Evolutionary conservation across 306 rosid species (phyloP).

Genomic region (Vigna unguiculata): DNA sequence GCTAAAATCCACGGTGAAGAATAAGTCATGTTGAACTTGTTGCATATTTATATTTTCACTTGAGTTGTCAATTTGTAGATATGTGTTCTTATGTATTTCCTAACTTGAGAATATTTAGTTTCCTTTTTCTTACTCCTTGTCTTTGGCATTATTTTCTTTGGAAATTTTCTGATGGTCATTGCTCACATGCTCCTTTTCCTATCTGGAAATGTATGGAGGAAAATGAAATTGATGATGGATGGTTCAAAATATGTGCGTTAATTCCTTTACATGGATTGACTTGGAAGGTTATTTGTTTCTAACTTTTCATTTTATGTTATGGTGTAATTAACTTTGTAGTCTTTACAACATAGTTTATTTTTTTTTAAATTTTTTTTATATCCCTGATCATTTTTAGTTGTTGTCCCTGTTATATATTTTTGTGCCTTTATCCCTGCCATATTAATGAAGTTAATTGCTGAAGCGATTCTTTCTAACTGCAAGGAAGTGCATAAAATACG

Average conservation of each 20-base stretch:
- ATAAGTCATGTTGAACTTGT: conserved; percentile 49
- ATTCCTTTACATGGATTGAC: not conserved
- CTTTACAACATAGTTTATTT: not conserved
- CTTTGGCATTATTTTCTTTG: not conserved
- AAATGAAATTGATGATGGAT: conserved; percentile 10
- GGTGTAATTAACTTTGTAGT: not conserved
- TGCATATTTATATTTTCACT: conserved; percentile 33
- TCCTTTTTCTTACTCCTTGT: not conserved
- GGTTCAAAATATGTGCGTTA: not conserved
- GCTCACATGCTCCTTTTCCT: not conserved
- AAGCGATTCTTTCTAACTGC: too few relatives aligned
- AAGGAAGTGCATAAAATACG: too few relatives aligned
- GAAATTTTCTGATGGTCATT: not conserved
- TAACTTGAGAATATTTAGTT: conserved; percentile 1
- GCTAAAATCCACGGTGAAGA: conserved; percentile 48
- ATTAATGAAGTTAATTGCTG: too few relatives aligned
- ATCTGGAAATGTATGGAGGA: not conserved
- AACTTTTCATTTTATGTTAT: not conserved
- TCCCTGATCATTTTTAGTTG: not conserved
- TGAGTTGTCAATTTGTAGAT: conserved; percentile 30
- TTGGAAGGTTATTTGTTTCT: not conserved
- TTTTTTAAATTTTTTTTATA: not conserved
- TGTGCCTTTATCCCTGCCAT: too few relatives aligned
- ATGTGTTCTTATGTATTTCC: conserved; percentile 25
- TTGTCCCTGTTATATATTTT: too few relatives aligned